These are phyloP conservation scores for Globisporangium orthogonon DNA, from an alignment of 352 stramenopile genomes.

Conservation along the genomic window DNA sequence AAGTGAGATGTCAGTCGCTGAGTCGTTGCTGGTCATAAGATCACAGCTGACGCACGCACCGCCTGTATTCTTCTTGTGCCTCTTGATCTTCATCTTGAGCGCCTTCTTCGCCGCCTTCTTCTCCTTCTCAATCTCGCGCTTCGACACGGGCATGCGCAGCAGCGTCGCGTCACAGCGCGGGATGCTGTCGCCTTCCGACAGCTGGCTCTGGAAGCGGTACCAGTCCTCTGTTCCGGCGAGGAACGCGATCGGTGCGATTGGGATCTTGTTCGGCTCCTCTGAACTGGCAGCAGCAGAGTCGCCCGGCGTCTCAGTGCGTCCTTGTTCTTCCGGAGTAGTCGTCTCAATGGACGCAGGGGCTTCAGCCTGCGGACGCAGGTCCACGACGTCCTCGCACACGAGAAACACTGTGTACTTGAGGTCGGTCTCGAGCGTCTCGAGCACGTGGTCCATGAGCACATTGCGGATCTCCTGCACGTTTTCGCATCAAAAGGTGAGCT, in stretches of 20 bases:
- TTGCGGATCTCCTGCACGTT: constrained; percentile 48
- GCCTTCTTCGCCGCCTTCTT: constrained; percentile 74
- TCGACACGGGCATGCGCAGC: constrained; percentile 64
- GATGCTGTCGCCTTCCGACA: constrained; percentile 74
- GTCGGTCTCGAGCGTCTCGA: constrained; percentile 47
- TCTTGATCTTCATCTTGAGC: constrained; percentile 87
- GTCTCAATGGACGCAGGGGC: neutral
- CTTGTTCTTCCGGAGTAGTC: constrained; percentile 1
- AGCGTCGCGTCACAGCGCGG: constrained; percentile 65
- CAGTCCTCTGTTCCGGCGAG: constrained; percentile 27
- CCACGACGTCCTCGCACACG: constrained; percentile 61
- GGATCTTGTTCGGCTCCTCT: neutral
- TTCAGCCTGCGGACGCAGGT: constrained; percentile 20
- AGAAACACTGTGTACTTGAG: constrained; percentile 65
- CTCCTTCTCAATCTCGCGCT: constrained; percentile 64
- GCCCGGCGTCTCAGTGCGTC: neutral
- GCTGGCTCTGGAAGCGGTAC: constrained; percentile 38
- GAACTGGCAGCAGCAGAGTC: neutral
- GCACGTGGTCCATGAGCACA: constrained; percentile 54
- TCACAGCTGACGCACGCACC: constrained; percentile 15
- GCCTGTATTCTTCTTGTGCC: constrained; percentile 68
- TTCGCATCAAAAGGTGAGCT: neutral
- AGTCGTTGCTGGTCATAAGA: neutral
- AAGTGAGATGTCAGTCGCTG: neutral
- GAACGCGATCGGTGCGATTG: constrained; percentile 20